phyloP scores from a whole-genome alignment of 2,329 filamentous ascomycete species.

The Alternaria sp. region DNA sequence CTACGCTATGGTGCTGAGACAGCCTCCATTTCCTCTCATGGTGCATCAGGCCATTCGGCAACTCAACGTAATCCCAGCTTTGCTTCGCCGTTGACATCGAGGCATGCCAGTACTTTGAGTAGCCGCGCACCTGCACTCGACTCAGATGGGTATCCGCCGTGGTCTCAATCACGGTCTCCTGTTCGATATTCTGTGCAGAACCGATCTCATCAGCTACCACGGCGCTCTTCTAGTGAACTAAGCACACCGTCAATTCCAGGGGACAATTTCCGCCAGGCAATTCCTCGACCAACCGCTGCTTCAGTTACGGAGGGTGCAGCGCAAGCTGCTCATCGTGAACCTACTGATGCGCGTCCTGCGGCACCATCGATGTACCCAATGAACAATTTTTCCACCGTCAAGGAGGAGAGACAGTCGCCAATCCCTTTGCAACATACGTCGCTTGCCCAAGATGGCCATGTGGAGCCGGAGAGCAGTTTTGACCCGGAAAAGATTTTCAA shows the following conservation, averaged over 20 bases:
- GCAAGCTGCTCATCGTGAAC: background rate
- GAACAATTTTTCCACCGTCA: background rate
- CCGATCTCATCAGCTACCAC: background rate
- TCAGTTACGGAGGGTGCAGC: background rate
- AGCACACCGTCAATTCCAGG: background rate
- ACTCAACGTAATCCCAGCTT: background rate
- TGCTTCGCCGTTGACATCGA: background rate
- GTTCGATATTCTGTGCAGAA: background rate
- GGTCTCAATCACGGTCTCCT: background rate
- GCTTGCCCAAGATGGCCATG: background rate
- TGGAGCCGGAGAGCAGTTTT: slow-evolving; percentile 10
- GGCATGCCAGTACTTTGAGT: background rate
- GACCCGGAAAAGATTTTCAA: slow-evolving; percentile 25
- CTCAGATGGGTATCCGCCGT: background rate
- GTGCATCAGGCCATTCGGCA: background rate
- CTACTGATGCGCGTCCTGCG: background rate
- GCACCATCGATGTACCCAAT: background rate
- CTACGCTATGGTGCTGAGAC: background rate
- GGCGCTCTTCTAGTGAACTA: background rate
- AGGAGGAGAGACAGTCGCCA: background rate
- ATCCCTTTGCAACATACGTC: background rate
- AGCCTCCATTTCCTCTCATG: background rate
- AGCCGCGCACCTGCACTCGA: background rate
- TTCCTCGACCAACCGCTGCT: background rate
- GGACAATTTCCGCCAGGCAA: background rate